These are phyloP conservation scores for Myxozyma sirexii DNA, from an alignment of 805 yeast species.

Conservation along the genomic window DNA sequence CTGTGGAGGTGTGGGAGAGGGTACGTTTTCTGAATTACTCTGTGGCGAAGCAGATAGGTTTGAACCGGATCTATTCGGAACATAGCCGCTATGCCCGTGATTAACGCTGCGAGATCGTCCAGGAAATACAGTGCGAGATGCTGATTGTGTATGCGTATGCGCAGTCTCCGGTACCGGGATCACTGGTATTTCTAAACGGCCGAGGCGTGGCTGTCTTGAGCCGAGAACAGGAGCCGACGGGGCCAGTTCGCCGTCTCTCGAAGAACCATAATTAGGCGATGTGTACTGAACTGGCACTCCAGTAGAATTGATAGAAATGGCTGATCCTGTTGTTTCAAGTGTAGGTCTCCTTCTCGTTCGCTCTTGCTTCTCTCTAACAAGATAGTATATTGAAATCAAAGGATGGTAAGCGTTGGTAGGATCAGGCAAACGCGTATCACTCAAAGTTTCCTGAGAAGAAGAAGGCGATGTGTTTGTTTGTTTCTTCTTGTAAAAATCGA, in stretches of 20 bases:
- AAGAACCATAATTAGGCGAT: background rate
- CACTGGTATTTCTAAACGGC: constrained; percentile 26
- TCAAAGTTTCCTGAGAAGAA: constrained; percentile 27
- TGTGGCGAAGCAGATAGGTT: constrained; percentile 21
- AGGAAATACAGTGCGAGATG: constrained; percentile 25
- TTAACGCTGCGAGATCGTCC: constrained; percentile 32
- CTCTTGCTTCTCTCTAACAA: constrained; percentile 64
- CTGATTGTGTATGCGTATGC: constrained; percentile 28
- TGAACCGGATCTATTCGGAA: constrained; percentile 19
- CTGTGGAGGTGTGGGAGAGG: background rate
- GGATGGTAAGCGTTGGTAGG: constrained; percentile 92
- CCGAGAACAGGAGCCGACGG: background rate
- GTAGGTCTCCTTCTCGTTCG: constrained; percentile 31
- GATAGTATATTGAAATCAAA: constrained; percentile 77
- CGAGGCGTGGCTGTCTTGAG: background rate
- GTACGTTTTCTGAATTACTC: background rate
- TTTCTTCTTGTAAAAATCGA: constrained; percentile 37
- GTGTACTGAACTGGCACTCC: background rate
- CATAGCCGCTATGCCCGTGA: constrained; percentile 28
- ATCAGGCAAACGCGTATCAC: constrained; percentile 51
- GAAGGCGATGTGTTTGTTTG: constrained; percentile 23
- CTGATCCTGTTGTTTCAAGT: constrained; percentile 14
- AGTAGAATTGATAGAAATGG: constrained; percentile 2
- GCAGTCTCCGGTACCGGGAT: constrained; percentile 34
- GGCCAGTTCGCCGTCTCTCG: background rate